Percentiles rank a stretch among this genome's conserved stretches.
Conservation (phyloP, 1,284 basidiomycete species). For the Ceratobasidium sp. region DNA sequence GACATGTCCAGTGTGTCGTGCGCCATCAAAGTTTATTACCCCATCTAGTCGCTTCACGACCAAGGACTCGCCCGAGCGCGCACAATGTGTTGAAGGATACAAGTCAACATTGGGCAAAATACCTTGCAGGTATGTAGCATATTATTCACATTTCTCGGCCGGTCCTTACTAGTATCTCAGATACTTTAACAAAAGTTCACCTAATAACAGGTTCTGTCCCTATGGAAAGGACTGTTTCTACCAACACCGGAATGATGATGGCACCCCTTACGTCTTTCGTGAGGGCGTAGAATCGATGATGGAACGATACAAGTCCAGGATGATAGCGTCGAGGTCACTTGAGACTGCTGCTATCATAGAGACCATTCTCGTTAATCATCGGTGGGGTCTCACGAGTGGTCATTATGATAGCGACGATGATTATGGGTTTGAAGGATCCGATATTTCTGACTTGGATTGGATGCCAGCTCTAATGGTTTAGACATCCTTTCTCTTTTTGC, state of each 20-base stretch:
- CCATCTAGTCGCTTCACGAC: slow-evolving; percentile 41
- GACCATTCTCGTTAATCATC: slow-evolving; percentile 19
- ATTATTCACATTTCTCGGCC: neutral
- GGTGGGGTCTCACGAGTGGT: neutral
- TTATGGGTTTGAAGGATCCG: slow-evolving; percentile 11
- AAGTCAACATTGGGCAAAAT: slow-evolving; percentile 39
- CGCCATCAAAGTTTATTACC: slow-evolving; percentile 41
- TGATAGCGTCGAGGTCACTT: slow-evolving; percentile 8
- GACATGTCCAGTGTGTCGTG: slow-evolving; percentile 42
- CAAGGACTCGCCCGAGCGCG: slow-evolving; percentile 39
- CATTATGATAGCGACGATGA: slow-evolving; percentile 31
- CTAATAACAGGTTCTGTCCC: slow-evolving; percentile 39
- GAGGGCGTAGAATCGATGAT: slow-evolving; percentile 39
- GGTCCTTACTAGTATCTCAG: slow-evolving; percentile 9
- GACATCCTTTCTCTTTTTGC: too few relatives aligned
- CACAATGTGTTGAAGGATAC: slow-evolving; percentile 39
- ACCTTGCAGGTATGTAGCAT: slow-evolving; percentile 39
- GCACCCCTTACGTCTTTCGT: slow-evolving; percentile 33
- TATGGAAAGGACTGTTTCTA: slow-evolving; percentile 43
- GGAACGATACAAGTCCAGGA: slow-evolving; percentile 33
- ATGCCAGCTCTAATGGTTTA: slow-evolving; percentile 27
- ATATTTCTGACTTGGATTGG: slow-evolving; percentile 15
- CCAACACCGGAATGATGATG: slow-evolving; percentile 40
- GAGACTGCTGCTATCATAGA: slow-evolving; percentile 12
- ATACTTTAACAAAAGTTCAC: slow-evolving; percentile 37